These are phyloP conservation scores for Dothiorella sarmentorum DNA, from an alignment of 2,329 filamentous ascomycete species.

Conservation along the genomic window DNA sequence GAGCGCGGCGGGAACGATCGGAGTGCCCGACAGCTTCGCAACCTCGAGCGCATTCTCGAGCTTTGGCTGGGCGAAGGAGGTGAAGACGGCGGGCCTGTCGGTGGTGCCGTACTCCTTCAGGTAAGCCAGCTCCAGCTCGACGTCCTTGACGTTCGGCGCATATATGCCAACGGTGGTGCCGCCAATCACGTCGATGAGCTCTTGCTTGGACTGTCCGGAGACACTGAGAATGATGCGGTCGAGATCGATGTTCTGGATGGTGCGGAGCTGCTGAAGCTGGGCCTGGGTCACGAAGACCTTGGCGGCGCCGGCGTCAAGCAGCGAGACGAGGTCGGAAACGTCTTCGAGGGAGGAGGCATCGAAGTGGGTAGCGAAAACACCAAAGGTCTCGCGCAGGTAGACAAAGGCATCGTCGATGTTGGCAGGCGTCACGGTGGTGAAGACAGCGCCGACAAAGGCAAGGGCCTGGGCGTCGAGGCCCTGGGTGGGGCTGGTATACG, in stretches of 20 bases:
- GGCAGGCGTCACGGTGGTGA: conserved; percentile 51
- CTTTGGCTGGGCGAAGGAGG: conserved; percentile 44
- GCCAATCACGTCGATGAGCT: conserved; percentile 38
- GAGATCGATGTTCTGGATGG: conserved; percentile 51
- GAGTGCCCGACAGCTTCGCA: conserved; percentile 53
- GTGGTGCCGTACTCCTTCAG: conserved; percentile 49
- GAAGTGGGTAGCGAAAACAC: conserved; percentile 62
- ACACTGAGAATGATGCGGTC: conserved; percentile 57
- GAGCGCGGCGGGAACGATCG: conserved; percentile 67
- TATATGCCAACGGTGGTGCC: conserved; percentile 47
- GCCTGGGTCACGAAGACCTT: conserved; percentile 77
- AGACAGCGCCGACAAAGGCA: conserved; percentile 57
- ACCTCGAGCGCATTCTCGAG: conserved; percentile 42
- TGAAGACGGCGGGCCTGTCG: conserved; percentile 49
- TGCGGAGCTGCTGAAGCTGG: conserved; percentile 58
- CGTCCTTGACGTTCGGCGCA: conserved; percentile 40
- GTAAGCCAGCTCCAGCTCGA: conserved; percentile 44
- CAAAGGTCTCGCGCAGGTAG: conserved; percentile 57
- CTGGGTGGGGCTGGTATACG: conserved; percentile 42
- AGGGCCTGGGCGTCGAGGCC: conserved; percentile 52
- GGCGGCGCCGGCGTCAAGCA: conserved; percentile 80
- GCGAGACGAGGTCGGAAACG: conserved; percentile 68
- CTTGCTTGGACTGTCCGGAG: conserved; percentile 39
- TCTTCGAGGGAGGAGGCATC: conserved; percentile 69
- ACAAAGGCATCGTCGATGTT: conserved; percentile 46